These are phyloP conservation scores for Epithemia pelagica DNA, from an alignment of 108 stramenopile species.

Conservation along the genomic window DNA sequence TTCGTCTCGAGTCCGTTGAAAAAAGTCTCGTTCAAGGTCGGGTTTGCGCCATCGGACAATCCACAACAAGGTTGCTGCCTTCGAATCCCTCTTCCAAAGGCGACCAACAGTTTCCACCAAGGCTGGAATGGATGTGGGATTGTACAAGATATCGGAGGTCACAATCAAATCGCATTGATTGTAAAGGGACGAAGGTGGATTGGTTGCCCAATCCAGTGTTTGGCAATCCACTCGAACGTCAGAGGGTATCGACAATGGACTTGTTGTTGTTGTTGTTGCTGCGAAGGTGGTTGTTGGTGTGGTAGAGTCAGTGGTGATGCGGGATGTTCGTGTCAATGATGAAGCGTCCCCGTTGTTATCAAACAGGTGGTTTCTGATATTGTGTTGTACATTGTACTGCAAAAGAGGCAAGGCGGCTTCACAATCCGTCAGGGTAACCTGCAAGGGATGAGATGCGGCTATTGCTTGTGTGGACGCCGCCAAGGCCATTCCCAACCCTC, in stretches of 20 bases:
- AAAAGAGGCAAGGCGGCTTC: constrained; percentile 38
- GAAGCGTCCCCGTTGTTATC: neutral
- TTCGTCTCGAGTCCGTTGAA: constrained; percentile 10
- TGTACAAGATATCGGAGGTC: constrained; percentile 74
- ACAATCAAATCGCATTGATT: constrained; percentile 37
- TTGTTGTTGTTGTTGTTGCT: constrained; percentile 3
- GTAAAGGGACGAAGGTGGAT: neutral
- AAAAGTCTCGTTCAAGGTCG: constrained; percentile 54
- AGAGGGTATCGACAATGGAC: too few species aligned
- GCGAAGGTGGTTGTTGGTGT: neutral
- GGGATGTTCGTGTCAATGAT: neutral
- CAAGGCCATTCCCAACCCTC: constrained; percentile 55
- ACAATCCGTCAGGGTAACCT: constrained; percentile 31
- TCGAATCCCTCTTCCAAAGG: constrained; percentile 22
- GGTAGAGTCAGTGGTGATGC: neutral
- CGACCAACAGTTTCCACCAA: constrained; percentile 49
- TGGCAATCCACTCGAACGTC: neutral
- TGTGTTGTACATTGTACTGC: constrained; percentile 37
- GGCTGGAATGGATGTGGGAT: constrained; percentile 40
- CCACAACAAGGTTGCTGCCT: constrained; percentile 15
- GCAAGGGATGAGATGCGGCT: neutral
- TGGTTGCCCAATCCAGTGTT: neutral
- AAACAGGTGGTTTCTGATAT: constrained; percentile 7
- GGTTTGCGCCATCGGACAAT: constrained; percentile 76
- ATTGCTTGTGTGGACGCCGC: constrained; percentile 1